Evolutionary conservation across 495 filamentous ascomycete genomes (phyloP).

Genomic region (Talaromyces ruber): DNA sequence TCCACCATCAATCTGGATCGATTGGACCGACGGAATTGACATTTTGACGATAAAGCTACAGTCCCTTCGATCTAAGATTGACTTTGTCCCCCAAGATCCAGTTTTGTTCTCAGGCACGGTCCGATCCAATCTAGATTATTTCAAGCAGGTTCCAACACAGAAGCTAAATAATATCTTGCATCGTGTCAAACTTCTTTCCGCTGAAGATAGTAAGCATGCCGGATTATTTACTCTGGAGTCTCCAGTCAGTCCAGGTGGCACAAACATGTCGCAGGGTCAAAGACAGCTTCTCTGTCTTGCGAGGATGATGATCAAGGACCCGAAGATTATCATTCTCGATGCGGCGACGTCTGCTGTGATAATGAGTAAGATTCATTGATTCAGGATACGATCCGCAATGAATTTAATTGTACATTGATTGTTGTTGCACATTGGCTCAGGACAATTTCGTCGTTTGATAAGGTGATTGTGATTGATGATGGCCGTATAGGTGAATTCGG

Average conservation of each 20-base stretch:
- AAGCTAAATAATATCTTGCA: no score
- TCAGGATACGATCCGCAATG: slow-evolving; percentile 48
- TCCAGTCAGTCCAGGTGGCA: slow-evolving; percentile 17
- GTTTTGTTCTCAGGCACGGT: slow-evolving; percentile 84
- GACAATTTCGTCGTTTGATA: slow-evolving; percentile 28
- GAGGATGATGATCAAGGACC: slow-evolving; percentile 28
- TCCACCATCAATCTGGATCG: slow-evolving; percentile 70
- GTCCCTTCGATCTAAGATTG: slow-evolving; percentile 71
- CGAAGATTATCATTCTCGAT: slow-evolving; percentile 37
- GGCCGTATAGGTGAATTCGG: slow-evolving; percentile 21
- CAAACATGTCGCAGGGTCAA: slow-evolving; percentile 32
- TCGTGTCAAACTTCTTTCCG: slow-evolving; percentile 21
- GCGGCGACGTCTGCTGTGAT: slow-evolving; percentile 44
- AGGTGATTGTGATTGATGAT: slow-evolving; percentile 28
- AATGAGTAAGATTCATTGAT: slow-evolving; percentile 56
- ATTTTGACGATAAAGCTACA: slow-evolving; percentile 67
- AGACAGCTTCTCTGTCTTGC: slow-evolving; percentile 37
- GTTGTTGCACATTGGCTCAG: slow-evolving; percentile 35
- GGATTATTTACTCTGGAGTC: slow-evolving; percentile 31
- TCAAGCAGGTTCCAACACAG: no score
- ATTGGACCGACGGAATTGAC: slow-evolving; percentile 78
- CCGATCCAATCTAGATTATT: slow-evolving; percentile 79
- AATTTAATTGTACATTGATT: slow-evolving; percentile 25
- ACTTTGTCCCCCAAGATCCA: slow-evolving; percentile 86
- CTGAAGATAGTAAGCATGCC: slow-evolving; percentile 7